A percentile compares a stretch with the other conserved stretches of the same genome.
phyloP scores from a whole-genome alignment of 1,284 basidiomycete species.

The Lentinula novae-zelandiae region DNA sequence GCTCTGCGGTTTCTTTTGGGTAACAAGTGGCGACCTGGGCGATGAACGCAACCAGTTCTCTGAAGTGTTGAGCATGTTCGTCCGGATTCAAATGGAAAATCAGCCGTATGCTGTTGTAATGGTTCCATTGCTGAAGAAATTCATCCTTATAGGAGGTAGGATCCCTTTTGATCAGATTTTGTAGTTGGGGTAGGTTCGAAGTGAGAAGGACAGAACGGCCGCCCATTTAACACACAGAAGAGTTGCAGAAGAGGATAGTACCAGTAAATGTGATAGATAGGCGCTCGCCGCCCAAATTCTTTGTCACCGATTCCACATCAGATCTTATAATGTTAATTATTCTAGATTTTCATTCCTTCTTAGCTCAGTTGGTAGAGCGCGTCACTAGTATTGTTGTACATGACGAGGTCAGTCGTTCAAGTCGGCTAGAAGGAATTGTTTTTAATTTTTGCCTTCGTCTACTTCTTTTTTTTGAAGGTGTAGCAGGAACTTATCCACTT shows the following conservation, averaged over 20 bases:
- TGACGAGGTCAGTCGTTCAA: slow-evolving; percentile 4
- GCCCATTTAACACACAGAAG: neutral
- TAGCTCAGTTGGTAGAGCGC: slow-evolving; percentile 63
- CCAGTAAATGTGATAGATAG: too few species aligned
- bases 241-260: neutral
- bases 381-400: slow-evolving; percentile 41
- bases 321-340: neutral
- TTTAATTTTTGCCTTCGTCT: neutral
- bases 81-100: slow-evolving; percentile 79
- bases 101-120: slow-evolving; percentile 85
- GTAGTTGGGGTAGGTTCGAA: slow-evolving; percentile 77
- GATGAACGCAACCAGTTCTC: slow-evolving; percentile 85
- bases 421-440: neutral
- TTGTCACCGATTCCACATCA: too few species aligned
- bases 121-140: slow-evolving; percentile 98
- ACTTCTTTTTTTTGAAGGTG: neutral
- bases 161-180: slow-evolving; percentile 96
- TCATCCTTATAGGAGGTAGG: slow-evolving; percentile 92
- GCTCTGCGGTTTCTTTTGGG: slow-evolving; percentile 79
- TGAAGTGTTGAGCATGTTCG: slow-evolving; percentile 79
- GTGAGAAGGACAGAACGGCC: slow-evolving; percentile 45
- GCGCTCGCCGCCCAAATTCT: neutral
- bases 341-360: slow-evolving; percentile 28
- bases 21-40: slow-evolving; percentile 87
- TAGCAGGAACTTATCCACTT: too few species aligned